These are phyloP conservation scores for Elsinoe batatas DNA, from an alignment of 2,329 filamentous ascomycete genomes.

Conservation along the genomic window DNA sequence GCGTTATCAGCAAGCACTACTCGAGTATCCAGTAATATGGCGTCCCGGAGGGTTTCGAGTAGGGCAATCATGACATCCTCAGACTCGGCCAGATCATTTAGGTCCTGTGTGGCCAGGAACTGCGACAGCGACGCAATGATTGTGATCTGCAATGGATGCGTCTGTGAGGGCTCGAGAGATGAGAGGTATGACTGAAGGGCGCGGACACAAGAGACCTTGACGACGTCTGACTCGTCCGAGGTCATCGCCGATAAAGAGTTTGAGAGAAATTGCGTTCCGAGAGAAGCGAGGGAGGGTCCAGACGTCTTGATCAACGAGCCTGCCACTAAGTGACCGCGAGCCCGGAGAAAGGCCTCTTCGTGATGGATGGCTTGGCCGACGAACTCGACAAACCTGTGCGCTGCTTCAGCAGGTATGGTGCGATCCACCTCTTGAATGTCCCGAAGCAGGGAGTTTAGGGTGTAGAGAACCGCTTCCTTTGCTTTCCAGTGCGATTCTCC, in stretches of 20 bases:
- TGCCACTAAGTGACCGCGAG: constrained; percentile 77
- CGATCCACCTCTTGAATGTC: constrained; percentile 75
- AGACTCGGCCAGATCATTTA: constrained; percentile 73
- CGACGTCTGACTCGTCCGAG: constrained; percentile 70
- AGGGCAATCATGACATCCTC: constrained; percentile 88
- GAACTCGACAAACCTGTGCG: constrained; percentile 67
- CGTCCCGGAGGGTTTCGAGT: constrained; percentile 73
- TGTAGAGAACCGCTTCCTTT: constrained; percentile 73
- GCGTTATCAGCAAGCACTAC: constrained; percentile 59
- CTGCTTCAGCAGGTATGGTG: constrained; percentile 57
- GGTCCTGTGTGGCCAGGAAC: constrained; percentile 71
- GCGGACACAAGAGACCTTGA: constrained; percentile 85
- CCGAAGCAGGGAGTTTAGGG: constrained; percentile 73
- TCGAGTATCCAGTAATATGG: constrained; percentile 67
- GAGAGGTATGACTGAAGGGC: constrained; percentile 62
- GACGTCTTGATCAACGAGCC: constrained; percentile 66
- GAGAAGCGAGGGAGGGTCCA: constrained; percentile 41
- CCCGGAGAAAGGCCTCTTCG: constrained; percentile 67
- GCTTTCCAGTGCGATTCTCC: constrained; percentile 47
- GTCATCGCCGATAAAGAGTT: constrained; percentile 66
- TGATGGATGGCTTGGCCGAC: constrained; percentile 66
- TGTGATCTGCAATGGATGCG: constrained; percentile 49
- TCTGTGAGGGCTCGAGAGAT: constrained; percentile 41
- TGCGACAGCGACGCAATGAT: constrained; percentile 54
- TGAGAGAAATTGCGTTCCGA: constrained; percentile 57